Evolutionary conservation across 106 monocot genomes (phyloP), one percentile per base, ranked within the genome.

Genomic region (Platanthera guangdongensis): DNA sequence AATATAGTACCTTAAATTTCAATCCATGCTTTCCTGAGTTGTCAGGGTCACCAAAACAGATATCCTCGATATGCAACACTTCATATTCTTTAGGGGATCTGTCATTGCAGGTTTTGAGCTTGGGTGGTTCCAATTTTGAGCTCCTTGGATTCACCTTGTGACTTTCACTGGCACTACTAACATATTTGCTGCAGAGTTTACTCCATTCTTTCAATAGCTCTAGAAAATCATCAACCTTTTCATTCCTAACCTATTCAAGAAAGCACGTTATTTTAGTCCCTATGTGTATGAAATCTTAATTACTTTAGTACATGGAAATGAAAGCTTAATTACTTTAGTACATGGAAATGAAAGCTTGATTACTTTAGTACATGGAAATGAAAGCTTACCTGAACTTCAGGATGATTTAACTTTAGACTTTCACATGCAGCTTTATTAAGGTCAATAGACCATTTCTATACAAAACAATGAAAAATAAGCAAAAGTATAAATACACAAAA

Each of bases 391-490:
- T 85, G 80, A 81, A 87, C 88, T 81, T 93, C 85, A 39, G 92
- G 90, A 81, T 92, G 92, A 76, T 95, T 95, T 16, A 87, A 68
- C 74, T 84, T 79, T 55, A 93, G 51, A 73, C 88, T 90, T 81
- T 88, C 62, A 65, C 92, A 95, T 52, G 95, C 92, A 83, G 77
- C 86, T 47, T 83, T 85, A 79, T 87, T 77, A 25, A 70, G 62
- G 81, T 95, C 95, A 81, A 95, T 83, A 74, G 92, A 88, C 95
- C 95, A 95, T 89, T 83, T 93, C 95, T 95, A 76, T 16, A 7
- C 39, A 52, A 69, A 68, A 14, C 25, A 84, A 22, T 62, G 9
- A 51, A 12, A 57, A 72, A 55, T 54, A 16, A 81, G 25, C 39
- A 25, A 52, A 55, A 75, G 57, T 21, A 55, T 50, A 74, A 84